Evolutionary conservation across 225 moss, liverwort and hornwort species (phyloP).

Genomic region (Takakia lepidozioides): DNA sequence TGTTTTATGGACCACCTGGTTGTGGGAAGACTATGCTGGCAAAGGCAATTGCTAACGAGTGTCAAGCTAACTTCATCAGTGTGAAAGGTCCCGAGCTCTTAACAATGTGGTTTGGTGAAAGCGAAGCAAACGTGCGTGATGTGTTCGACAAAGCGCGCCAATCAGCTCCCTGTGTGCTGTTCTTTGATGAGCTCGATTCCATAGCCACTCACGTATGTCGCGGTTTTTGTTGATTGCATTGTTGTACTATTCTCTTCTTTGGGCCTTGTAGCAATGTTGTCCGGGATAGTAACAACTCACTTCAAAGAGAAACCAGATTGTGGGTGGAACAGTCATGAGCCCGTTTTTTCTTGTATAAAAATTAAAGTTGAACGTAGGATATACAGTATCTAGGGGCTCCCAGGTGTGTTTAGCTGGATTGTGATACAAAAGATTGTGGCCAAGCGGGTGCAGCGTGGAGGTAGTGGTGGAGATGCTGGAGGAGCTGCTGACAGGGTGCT

Average conservation of each 20-base stretch:
- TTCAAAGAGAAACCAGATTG: background rate
- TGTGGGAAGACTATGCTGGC: slow-evolving; percentile 3
- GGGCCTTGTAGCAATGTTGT: background rate
- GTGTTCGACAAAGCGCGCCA: slow-evolving; percentile 31
- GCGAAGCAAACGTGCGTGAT: slow-evolving; percentile 1
- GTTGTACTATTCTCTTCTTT: background rate
- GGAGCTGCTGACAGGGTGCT: slow-evolving; percentile 37
- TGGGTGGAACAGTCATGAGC: background rate
- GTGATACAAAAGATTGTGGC: too few relatives aligned
- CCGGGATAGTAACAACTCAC: background rate
- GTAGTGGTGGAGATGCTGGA: slow-evolving; percentile 29
- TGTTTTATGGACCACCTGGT: background rate
- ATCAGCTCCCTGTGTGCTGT: slow-evolving; percentile 38
- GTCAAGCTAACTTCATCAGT: slow-evolving; percentile 1
- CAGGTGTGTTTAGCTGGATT: background rate
- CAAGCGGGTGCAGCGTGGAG: slow-evolving; percentile 13
- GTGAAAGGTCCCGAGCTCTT: background rate
- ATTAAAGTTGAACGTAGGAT: background rate
- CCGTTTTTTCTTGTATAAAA: background rate
- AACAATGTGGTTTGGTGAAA: slow-evolving; percentile 5
- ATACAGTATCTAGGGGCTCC: background rate
- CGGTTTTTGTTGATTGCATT: background rate
- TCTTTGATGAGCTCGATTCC: slow-evolving; percentile 39
- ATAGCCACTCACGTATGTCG: slow-evolving; percentile 15
- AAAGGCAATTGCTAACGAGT: background rate